Conservation (phyloP, 306 rosid genomes). For the cucumber (Cucumis sativus) region DNA sequence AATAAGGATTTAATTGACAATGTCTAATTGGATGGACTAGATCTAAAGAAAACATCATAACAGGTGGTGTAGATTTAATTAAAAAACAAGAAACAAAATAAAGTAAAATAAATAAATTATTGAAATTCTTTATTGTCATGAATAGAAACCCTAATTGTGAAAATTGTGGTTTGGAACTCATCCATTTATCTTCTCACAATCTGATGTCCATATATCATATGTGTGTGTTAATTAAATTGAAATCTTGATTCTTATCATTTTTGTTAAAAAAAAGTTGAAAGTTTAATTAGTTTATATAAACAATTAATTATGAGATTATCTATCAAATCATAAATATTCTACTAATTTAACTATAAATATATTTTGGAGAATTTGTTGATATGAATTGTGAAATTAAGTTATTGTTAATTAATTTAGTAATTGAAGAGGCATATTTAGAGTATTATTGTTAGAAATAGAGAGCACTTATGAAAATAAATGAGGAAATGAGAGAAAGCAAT, state of each 20-base stretch:
- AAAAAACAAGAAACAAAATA: background rate
- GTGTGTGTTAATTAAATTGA: too few species aligned
- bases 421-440: background rate
- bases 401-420: background rate
- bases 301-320: too few species aligned
- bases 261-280: too few species aligned
- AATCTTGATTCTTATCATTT: too few species aligned
- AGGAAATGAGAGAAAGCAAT: background rate
- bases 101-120: background rate
- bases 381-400: background rate
- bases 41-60: background rate
- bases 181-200: background rate
- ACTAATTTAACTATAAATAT: too few species aligned
- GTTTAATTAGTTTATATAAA: too few species aligned
- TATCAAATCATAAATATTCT: too few species aligned
- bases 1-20: conserved; percentile 26
- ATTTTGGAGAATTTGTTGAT: background rate
- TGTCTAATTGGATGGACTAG: conserved; percentile 5
- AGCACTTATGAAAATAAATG: too few species aligned
- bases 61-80: background rate
- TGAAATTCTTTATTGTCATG: background rate
- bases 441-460: background rate
- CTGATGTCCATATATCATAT: background rate
- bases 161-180: background rate
- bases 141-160: background rate